phyloP scores from a whole-genome alignment of 257 asterid species.

The Coffea canephora region DNA sequence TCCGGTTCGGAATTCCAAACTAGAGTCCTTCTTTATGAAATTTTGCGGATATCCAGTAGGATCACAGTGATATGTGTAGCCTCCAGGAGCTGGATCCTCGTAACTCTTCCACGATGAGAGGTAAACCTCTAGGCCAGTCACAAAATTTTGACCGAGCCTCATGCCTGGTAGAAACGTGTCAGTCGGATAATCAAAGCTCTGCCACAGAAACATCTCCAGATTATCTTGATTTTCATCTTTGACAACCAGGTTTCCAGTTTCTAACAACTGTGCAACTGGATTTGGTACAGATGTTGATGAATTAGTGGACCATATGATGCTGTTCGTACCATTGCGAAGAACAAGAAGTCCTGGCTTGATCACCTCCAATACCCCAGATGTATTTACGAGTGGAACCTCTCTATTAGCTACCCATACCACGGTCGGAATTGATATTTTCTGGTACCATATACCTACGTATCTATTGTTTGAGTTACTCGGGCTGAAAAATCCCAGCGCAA shows the following conservation, averaged over 20 bases:
- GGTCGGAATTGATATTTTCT: conserved; percentile 20
- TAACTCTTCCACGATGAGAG: conserved; percentile 38
- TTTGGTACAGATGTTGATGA: conserved; percentile 17
- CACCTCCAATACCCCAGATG: conserved; percentile 30
- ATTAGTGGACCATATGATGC: conserved; percentile 42
- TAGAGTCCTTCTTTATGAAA: conserved; percentile 4
- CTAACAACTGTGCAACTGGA: conserved; percentile 42
- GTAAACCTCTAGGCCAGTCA: conserved; percentile 26
- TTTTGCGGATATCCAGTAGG: conserved; percentile 39
- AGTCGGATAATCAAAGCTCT: conserved; percentile 51
- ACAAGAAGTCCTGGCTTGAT: conserved; percentile 27
- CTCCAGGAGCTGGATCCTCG: conserved; percentile 44
- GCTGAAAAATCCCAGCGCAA: conserved; percentile 48
- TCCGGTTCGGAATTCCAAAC: conserved; percentile 25
- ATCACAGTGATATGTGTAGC: conserved; percentile 18
- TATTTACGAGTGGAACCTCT: conserved; percentile 20
- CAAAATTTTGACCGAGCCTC: conserved; percentile 43
- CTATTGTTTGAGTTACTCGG: conserved; percentile 29
- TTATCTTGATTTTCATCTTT: conserved; percentile 28
- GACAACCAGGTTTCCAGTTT: conserved; percentile 49
- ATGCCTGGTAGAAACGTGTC: conserved; percentile 49
- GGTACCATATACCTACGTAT: conserved; percentile 50
- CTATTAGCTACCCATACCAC: conserved; percentile 45
- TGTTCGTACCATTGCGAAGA: conserved; percentile 24
- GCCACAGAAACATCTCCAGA: conserved; percentile 39